These are phyloP conservation scores for Dothideomycetes sp. DNA, from an alignment of 2,329 filamentous ascomycete genomes.

Conservation along the genomic window DNA sequence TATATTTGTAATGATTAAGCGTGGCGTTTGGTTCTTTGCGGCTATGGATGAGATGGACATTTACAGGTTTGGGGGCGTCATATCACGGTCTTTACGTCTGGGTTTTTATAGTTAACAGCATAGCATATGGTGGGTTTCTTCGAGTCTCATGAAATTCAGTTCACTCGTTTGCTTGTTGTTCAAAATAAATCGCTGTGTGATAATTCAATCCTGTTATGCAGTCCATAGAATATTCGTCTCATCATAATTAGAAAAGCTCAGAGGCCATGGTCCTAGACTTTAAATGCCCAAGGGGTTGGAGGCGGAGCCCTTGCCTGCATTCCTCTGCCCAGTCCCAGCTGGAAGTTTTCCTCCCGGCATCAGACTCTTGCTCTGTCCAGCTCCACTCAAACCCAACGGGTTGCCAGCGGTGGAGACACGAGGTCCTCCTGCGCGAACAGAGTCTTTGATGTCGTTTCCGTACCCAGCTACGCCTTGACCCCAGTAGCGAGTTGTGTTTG, in stretches of 20 bases:
- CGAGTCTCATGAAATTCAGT: too few species aligned
- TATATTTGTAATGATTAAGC: conserved; percentile 12
- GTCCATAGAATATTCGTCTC: too few species aligned
- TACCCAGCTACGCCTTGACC: conserved; percentile 41
- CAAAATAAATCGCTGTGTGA: too few species aligned
- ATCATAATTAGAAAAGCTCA: too few species aligned
- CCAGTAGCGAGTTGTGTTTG: conserved; percentile 37
- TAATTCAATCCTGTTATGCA: too few species aligned
- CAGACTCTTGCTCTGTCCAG: conserved; percentile 24
- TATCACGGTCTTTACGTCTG: too few species aligned
- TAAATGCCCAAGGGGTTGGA: conserved; percentile 36
- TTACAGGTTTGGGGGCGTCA: too few species aligned
- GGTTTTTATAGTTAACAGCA: too few species aligned
- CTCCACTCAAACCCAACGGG: conserved; percentile 35
- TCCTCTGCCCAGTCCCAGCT: conserved; percentile 17
- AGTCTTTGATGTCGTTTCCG: conserved; percentile 42
- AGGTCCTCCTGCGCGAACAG: conserved; percentile 35
- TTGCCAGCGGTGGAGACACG: conserved; percentile 37
- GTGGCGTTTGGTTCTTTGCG: conserved; percentile 1
- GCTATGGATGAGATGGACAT: not conserved
- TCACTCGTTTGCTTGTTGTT: too few species aligned
- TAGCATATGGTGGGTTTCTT: too few species aligned
- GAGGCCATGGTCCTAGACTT: too few species aligned
- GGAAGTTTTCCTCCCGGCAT: conserved; percentile 16
- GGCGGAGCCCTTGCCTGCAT: conserved; percentile 27